phyloP scores from a whole-genome alignment of 164 flowering plant genomes.

The Dillenia turbinata region DNA sequence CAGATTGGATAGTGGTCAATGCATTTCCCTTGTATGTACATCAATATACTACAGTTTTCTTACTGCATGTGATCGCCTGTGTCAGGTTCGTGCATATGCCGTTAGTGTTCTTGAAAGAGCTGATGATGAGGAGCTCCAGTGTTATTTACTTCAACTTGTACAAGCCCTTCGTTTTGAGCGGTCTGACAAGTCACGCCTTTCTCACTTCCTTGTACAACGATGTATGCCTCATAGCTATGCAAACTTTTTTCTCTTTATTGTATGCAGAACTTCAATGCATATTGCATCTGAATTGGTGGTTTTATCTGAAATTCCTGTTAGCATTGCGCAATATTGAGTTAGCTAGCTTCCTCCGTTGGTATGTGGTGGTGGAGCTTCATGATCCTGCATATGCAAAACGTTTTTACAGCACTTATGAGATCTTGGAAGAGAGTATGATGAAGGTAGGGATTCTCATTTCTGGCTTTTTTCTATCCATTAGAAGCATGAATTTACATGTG shows the following conservation, averaged over 20 bases:
- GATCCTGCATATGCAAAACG: conserved; percentile 95
- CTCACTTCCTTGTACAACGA: conserved; percentile 90
- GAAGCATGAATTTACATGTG: no score
- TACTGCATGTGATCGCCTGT: neutral
- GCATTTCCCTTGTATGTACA: neutral
- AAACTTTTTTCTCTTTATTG: neutral
- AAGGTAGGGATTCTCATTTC: conserved; percentile 44
- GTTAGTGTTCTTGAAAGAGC: conserved; percentile 99
- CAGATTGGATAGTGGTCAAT: neutral
- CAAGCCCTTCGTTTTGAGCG: conserved; percentile 99
- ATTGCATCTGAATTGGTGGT: conserved; percentile 6
- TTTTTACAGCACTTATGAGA: conserved; percentile 83
- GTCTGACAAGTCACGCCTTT: conserved; percentile 90
- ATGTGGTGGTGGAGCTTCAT: conserved; percentile 95
- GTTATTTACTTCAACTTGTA: conserved; percentile 94
- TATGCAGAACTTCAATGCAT: neutral
- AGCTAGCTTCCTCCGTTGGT: conserved; percentile 99
- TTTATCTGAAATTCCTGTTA: conserved; percentile 28
- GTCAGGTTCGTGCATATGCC: conserved; percentile 99
- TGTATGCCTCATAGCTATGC: conserved; percentile 39
- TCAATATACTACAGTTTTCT: no score
- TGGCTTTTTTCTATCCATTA: no score
- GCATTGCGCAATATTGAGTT: conserved; percentile 85
- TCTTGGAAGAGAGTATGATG: conserved; percentile 84
- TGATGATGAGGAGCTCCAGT: conserved; percentile 98